These are phyloP conservation scores for Tolypocladium paradoxum DNA, from an alignment of 2,329 filamentous ascomycete species.

Conservation along the genomic window DNA sequence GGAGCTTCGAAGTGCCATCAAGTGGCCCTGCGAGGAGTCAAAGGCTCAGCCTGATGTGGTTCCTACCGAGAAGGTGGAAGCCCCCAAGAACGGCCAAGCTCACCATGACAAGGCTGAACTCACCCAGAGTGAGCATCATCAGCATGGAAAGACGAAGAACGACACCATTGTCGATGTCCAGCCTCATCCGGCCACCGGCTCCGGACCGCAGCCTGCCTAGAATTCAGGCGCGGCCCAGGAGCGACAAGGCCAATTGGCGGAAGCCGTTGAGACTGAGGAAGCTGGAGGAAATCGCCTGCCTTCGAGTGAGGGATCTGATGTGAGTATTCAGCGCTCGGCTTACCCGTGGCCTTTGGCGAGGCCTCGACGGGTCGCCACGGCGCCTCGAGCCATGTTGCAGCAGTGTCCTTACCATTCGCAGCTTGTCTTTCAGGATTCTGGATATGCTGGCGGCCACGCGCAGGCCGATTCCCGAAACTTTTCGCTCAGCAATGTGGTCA, in stretches of 20 bases:
- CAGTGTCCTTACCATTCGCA: not conserved
- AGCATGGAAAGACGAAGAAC: not conserved
- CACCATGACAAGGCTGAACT: not conserved
- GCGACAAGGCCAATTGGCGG: not conserved
- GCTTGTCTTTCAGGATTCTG: not conserved
- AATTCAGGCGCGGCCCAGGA: conserved; percentile 5
- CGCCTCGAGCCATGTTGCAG: not conserved
- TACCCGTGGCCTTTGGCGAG: not conserved
- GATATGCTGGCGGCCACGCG: not conserved
- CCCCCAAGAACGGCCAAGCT: not conserved
- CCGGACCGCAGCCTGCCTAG: conserved; percentile 8
- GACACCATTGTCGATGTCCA: not conserved
- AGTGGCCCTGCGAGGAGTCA: not conserved
- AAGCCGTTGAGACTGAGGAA: not conserved
- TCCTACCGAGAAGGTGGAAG: not conserved
- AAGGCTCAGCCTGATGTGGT: not conserved
- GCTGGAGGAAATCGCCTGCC: not conserved
- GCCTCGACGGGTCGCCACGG: not conserved
- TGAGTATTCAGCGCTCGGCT: not conserved
- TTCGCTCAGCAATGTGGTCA: not conserved
- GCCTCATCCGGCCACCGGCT: not conserved
- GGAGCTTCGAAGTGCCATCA: not conserved
- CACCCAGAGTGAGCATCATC: not conserved
- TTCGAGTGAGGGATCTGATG: not conserved
- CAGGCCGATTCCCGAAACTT: not conserved